Conservation (phyloP, 805 yeast genomes). For the Saccharomycopsis fodiens region DNA sequence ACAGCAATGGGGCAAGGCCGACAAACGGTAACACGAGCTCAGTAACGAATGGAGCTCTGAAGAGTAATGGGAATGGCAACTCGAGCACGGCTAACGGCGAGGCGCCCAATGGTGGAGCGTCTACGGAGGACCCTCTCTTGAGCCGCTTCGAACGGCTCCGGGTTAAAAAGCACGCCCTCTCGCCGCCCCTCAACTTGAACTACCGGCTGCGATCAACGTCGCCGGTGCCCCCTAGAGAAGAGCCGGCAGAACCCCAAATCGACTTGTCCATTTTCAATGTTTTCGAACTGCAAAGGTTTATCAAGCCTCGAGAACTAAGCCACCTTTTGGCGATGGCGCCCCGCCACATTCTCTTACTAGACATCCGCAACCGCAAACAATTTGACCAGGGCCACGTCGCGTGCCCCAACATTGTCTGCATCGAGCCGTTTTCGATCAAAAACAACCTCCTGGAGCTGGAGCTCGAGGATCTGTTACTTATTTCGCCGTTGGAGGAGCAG, state of each 20-base stretch:
- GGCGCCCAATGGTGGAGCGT: neutral
- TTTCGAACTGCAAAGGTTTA: neutral
- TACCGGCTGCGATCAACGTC: conserved; percentile 19
- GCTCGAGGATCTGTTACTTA: conserved; percentile 53
- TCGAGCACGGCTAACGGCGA: too few species aligned
- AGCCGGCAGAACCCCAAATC: neutral
- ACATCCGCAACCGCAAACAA: conserved; percentile 54
- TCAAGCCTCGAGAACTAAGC: conserved; percentile 8
- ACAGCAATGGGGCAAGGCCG: conserved; percentile 12
- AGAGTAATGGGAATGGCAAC: too few species aligned
- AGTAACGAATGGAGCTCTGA: too few species aligned
- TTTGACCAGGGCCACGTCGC: conserved; percentile 60
- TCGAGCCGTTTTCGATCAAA: conserved; percentile 63
- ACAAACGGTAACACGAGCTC: conserved; percentile 3
- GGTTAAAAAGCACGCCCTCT: neutral
- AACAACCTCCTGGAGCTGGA: conserved; percentile 50
- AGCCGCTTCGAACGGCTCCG: neutral
- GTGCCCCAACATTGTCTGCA: conserved; percentile 51
- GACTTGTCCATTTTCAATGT: neutral
- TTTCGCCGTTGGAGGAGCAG: conserved; percentile 51
- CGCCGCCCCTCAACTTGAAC: conserved; percentile 13
- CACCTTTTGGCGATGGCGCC: conserved; percentile 23
- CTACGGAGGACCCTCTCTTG: neutral
- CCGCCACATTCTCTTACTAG: conserved; percentile 51
- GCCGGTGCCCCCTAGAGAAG: conserved; percentile 8